Percentiles rank a stretch among this genome's conserved stretches.
Evolutionary conservation across 306 rosid genomes (phyloP).

Genomic region (Lathyrus sativus): DNA sequence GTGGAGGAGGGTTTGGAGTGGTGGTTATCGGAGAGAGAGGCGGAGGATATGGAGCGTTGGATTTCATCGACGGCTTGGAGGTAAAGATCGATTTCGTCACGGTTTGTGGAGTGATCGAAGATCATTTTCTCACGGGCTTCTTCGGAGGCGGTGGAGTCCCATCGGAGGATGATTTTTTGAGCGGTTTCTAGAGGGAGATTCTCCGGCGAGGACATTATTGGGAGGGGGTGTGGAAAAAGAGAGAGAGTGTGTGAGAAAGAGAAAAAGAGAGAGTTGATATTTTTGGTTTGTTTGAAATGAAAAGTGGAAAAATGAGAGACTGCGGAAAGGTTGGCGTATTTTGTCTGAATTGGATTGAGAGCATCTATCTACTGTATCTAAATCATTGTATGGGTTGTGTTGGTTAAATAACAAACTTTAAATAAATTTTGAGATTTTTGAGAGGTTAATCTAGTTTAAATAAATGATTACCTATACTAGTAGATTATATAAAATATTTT

Average conservation of each 20-base stretch:
- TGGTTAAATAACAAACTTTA: background rate
- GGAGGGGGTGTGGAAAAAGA: no score
- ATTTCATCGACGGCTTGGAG: conserved; percentile 89
- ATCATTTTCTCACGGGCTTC: conserved; percentile 82
- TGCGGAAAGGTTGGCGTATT: conserved; percentile 23
- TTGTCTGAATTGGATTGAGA: background rate
- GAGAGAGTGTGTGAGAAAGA: background rate
- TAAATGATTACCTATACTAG: no score
- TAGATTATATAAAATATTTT: no score
- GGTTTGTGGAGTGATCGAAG: conserved; percentile 62
- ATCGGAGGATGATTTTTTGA: conserved; percentile 75
- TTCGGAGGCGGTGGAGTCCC: conserved; percentile 96
- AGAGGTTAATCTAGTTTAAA: no score
- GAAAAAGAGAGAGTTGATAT: no score
- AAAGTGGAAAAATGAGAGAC: conserved; percentile 24
- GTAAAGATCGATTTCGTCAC: conserved; percentile 74
- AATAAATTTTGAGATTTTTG: background rate
- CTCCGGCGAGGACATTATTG: conserved; percentile 55
- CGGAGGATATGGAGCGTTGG: conserved; percentile 73
- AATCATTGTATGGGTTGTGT: background rate
- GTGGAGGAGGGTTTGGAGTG: conserved; percentile 58
- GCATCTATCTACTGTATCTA: background rate
- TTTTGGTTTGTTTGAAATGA: conserved; percentile 30
- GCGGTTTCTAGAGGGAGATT: conserved; percentile 56
- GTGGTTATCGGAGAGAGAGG: conserved; percentile 59